Conservation (phyloP, 805 yeast genomes). For the Candida xyloterini region DNA sequence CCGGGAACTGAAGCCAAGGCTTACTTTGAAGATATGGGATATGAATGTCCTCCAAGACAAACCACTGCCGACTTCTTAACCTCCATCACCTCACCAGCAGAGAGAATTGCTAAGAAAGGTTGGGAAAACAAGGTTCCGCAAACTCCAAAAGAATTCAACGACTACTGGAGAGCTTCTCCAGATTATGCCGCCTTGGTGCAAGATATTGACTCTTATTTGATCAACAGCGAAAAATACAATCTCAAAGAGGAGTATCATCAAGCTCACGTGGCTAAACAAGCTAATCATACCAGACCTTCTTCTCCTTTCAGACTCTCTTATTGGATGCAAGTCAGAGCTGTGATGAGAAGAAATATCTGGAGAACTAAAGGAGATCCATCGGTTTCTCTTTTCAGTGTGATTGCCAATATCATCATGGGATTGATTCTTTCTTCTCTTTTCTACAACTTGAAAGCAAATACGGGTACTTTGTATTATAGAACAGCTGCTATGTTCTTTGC, state of each 20-base stretch:
- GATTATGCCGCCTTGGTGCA: constrained; percentile 30
- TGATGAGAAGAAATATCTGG: constrained; percentile 44
- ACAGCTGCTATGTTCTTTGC: constrained; percentile 66
- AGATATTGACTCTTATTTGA: constrained; percentile 34
- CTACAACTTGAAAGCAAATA: constrained; percentile 40
- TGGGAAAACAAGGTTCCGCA: constrained; percentile 37
- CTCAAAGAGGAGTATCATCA: constrained; percentile 19
- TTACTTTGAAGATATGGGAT: constrained; percentile 43
- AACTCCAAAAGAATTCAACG: constrained; percentile 37
- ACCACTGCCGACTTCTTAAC: constrained; percentile 47
- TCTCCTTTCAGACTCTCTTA: constrained; percentile 54
- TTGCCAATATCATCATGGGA: constrained; percentile 50
- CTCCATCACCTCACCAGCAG: constrained; percentile 32
- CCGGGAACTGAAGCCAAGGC: constrained; percentile 36
- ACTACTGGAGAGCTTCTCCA: constrained; percentile 36
- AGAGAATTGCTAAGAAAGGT: constrained; percentile 31
- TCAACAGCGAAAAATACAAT: constrained; percentile 9
- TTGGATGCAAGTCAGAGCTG: constrained; percentile 47
- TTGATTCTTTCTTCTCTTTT: constrained; percentile 54
- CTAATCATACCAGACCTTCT: constrained; percentile 41
- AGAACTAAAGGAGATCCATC: constrained; percentile 51
- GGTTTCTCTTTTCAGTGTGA: constrained; percentile 38
- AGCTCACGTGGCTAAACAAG: constrained; percentile 51
- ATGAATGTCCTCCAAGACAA: constrained; percentile 44
- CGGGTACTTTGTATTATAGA: constrained; percentile 49